These are phyloP conservation scores for Leptographium radiaticola DNA, from an alignment of 2,329 filamentous ascomycete genomes.

Conservation along the genomic window DNA sequence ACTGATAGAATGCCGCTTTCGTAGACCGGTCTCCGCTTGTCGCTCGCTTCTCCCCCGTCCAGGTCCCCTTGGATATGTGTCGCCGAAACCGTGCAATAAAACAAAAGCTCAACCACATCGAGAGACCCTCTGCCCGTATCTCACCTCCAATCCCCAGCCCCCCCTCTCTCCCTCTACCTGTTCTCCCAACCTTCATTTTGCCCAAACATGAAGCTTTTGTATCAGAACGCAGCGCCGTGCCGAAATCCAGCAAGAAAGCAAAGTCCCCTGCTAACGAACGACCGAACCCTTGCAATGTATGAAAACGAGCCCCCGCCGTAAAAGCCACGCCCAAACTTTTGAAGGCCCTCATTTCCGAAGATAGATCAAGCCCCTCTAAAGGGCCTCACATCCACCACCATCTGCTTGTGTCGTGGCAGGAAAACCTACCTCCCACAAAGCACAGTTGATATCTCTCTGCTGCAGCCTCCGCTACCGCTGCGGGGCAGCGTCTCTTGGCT, in stretches of 20 bases:
- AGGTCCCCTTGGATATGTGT: too few relatives aligned
- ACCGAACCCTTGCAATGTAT: not conserved
- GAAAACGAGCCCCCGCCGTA: not conserved
- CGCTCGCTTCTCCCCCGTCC: not conserved
- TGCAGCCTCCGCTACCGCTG: not conserved
- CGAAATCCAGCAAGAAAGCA: conserved; percentile 7
- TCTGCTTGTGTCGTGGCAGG: not conserved
- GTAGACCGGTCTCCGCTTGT: not conserved
- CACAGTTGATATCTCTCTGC: not conserved
- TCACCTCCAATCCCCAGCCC: not conserved
- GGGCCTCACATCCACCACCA: not conserved
- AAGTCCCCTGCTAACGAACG: conserved; percentile 1
- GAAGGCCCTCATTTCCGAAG: not conserved
- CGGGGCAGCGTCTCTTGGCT: not conserved
- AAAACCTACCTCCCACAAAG: too few relatives aligned
- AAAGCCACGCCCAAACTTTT: conserved; percentile 4
- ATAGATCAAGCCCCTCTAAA: not conserved
- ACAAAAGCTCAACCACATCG: too few relatives aligned
- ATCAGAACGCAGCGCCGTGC: conserved; percentile 9
- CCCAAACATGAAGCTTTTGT: conserved; percentile 6
- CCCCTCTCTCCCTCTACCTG: not conserved
- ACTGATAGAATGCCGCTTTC: too few relatives aligned
- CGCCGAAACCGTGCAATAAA: too few relatives aligned
- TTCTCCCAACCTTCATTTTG: not conserved
- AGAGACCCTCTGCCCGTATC: not conserved